Evolutionary conservation across 1,284 basidiomycete genomes (phyloP).

Genomic region (Ganoderma resinaceum): DNA sequence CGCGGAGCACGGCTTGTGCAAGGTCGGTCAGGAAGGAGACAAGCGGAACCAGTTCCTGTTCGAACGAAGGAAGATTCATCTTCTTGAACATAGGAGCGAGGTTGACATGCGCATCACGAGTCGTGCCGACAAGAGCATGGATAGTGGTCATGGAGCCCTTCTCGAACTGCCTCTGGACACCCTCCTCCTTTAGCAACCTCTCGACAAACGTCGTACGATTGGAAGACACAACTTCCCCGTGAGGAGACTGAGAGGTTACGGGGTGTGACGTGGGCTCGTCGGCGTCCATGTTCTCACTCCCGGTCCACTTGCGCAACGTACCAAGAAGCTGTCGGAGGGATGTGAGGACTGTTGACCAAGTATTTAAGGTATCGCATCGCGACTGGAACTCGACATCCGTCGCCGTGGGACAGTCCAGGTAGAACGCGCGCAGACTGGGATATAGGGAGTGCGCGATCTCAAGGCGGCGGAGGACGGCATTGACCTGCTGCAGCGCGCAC

Average conservation of each 20-base stretch:
- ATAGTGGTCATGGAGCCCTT: constrained; percentile 91
- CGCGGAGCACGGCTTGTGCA: constrained; percentile 89
- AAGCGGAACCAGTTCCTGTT: constrained; percentile 90
- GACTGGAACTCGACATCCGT: constrained; percentile 72
- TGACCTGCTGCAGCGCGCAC: constrained; percentile 75
- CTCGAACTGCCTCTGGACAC: constrained; percentile 93
- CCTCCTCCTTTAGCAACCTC: constrained; percentile 94
- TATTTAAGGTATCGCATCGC: constrained; percentile 86
- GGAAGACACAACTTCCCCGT: constrained; percentile 35
- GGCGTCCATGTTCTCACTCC: constrained; percentile 89
- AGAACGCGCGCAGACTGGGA: constrained; percentile 84
- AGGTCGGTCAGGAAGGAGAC: constrained; percentile 96
- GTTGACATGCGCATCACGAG: constrained; percentile 88
- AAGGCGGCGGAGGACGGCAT: constrained; percentile 77
- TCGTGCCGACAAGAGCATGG: constrained; percentile 85
- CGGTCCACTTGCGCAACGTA: constrained; percentile 90
- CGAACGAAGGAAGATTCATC: constrained; percentile 94
- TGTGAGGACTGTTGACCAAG: constrained; percentile 87
- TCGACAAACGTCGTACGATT: constrained; percentile 89
- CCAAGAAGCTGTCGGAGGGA: constrained; percentile 81
- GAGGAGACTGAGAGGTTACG: constrained; percentile 21
- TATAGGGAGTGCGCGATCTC: constrained; percentile 90
- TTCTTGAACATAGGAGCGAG: constrained; percentile 76
- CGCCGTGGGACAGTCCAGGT: constrained; percentile 78
- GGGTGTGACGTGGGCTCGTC: constrained; percentile 64